A percentile compares a stretch with the other conserved stretches of the same genome.
These are phyloP conservation scores for Ophiocordyceps robertsii DNA, from an alignment of 2,329 filamentous ascomycete species.

Conservation along the genomic window DNA sequence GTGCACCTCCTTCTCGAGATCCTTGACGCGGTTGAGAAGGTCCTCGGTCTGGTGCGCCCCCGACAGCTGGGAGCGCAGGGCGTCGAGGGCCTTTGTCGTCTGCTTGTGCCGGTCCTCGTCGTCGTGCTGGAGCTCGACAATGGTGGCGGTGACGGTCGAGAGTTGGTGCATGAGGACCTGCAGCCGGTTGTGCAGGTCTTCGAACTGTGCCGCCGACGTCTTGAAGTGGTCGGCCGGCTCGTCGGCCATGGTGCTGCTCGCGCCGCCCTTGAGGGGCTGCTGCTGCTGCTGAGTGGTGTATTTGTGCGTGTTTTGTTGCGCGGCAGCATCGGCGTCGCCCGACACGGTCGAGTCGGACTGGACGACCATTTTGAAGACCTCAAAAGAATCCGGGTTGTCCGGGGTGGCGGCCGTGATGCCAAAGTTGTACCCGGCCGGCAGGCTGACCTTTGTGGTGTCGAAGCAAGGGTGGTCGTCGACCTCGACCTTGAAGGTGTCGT, in stretches of 20 bases:
- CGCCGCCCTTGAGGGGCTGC: conserved; percentile 12
- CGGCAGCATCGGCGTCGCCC: conserved; percentile 3
- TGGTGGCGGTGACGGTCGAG: conserved; percentile 43
- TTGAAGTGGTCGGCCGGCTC: conserved; percentile 31
- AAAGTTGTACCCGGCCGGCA: conserved; percentile 72
- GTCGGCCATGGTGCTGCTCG: conserved; percentile 28
- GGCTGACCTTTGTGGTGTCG: conserved; percentile 60
- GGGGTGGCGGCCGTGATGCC: conserved; percentile 80
- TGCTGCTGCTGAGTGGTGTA: conserved; percentile 8
- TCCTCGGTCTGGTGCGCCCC: conserved; percentile 24
- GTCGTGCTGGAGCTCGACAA: conserved; percentile 35
- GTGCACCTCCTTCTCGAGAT: conserved; percentile 45
- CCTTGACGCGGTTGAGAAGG: conserved; percentile 31
- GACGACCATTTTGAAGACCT: conserved; percentile 76
- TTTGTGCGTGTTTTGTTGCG: conserved; percentile 2
- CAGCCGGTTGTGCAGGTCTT: conserved; percentile 73
- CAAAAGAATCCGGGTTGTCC: conserved; percentile 88
- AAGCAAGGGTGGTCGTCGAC: conserved; percentile 77
- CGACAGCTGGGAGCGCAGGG: conserved; percentile 32
- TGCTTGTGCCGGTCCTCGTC: conserved; percentile 45
- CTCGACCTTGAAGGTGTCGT: conserved; percentile 57
- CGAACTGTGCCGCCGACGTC: conserved; percentile 52
- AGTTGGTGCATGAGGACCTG: conserved; percentile 61
- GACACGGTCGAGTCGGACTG: conserved; percentile 36
- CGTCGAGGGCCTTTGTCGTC: conserved; percentile 30